These are phyloP conservation scores for Cucurbita ficifolia DNA, from an alignment of 306 rosid genomes.

Conservation along the genomic window DNA sequence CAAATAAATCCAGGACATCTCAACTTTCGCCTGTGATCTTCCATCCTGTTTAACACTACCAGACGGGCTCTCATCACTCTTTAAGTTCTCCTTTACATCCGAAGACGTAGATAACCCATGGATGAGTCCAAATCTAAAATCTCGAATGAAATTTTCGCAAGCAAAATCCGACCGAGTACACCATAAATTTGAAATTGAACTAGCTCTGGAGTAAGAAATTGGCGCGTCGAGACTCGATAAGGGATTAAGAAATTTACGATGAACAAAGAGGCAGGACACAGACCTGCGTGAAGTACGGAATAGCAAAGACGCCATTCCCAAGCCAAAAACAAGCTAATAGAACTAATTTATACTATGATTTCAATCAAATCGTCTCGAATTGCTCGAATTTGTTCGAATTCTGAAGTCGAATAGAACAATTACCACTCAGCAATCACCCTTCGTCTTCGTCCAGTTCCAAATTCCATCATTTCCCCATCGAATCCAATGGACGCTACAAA, in stretches of 20 bases:
- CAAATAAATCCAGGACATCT: slow-evolving; percentile 48
- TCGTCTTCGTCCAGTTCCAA: background rate
- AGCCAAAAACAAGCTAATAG: background rate
- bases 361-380: background rate
- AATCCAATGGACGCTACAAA: no score
- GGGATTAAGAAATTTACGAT: background rate
- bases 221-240: background rate
- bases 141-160: slow-evolving; percentile 6
- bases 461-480: background rate
- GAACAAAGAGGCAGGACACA: background rate
- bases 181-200: background rate
- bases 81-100: slow-evolving; percentile 11
- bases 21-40: background rate
- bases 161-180: background rate
- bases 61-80: slow-evolving; percentile 19
- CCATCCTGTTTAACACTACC: slow-evolving; percentile 11
- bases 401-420: background rate
- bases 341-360: background rate
- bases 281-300: background rate
- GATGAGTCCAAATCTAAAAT: slow-evolving; percentile 20
- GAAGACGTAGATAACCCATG: slow-evolving; percentile 36
- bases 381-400: background rate
- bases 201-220: background rate
- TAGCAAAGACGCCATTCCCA: background rate
- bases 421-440: background rate